Percentiles rank a stretch among this genome's conserved stretches.
phyloP scores from a whole-genome alignment of 176 grass and related monocot genomes.

The Oryza meridionalis region DNA sequence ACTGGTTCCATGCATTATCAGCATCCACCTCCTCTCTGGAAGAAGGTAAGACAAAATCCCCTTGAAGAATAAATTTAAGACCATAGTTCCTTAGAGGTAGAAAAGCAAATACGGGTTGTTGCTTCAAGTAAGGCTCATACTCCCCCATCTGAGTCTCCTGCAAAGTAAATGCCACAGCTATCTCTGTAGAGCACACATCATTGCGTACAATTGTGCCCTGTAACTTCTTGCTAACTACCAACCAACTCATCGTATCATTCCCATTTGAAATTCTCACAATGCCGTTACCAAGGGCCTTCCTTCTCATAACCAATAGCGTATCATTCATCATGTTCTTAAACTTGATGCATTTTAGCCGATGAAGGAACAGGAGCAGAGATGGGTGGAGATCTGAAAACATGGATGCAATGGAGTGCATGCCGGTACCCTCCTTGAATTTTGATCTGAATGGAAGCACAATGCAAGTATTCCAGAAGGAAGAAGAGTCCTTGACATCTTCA shows the following conservation, averaged over 20 bases:
- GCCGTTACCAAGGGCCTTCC: slow-evolving; percentile 69
- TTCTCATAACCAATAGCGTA: slow-evolving; percentile 73
- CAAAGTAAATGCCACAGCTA: slow-evolving; percentile 89
- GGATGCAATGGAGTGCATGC: slow-evolving; percentile 73
- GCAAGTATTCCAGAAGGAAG: slow-evolving; percentile 75
- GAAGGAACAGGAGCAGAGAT: slow-evolving; percentile 90
- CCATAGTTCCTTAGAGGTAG: slow-evolving; percentile 94
- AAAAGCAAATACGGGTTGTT: slow-evolving; percentile 97
- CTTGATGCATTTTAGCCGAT: slow-evolving; percentile 81
- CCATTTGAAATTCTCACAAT: slow-evolving; percentile 93
- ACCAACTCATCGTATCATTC: slow-evolving; percentile 82
- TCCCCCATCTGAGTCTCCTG: slow-evolving; percentile 66
- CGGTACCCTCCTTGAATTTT: slow-evolving; percentile 60
- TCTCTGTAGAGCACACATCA: slow-evolving; percentile 84
- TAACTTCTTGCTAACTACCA: slow-evolving; percentile 78
- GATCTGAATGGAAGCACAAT: slow-evolving; percentile 87
- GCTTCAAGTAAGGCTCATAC: slow-evolving; percentile 71
- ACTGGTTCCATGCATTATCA: slow-evolving; percentile 98
- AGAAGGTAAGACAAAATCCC: slow-evolving; percentile 93
- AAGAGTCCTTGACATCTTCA: slow-evolving; percentile 47
- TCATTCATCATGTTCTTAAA: slow-evolving; percentile 77
- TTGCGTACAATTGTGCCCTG: slow-evolving; percentile 60
- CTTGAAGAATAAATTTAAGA: slow-evolving; percentile 97
- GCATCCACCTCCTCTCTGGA: slow-evolving; percentile 98
- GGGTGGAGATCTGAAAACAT: slow-evolving; percentile 99